phyloP scores from a whole-genome alignment of 148 eudicot genomes.

The Diospyros lotus region DNA sequence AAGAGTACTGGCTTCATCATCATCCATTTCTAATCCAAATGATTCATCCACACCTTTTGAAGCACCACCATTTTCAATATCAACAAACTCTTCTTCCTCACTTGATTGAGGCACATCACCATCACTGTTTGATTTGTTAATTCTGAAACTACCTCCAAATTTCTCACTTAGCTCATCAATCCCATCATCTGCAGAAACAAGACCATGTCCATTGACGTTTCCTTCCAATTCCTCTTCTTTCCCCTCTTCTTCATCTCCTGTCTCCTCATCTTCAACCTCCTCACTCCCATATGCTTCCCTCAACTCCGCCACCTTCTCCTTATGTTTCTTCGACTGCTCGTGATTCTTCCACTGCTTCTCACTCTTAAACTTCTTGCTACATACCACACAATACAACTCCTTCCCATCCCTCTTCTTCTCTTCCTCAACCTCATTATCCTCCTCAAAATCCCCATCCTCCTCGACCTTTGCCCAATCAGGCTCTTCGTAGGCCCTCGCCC shows the following conservation, averaged over 20 bases:
- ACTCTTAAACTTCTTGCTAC: conserved; percentile 94
- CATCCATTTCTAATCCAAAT: conserved; percentile 22
- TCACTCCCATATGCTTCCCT: conserved; percentile 63
- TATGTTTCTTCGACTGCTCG: conserved; percentile 93
- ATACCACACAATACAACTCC: conserved; percentile 83
- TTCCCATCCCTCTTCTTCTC: conserved; percentile 36
- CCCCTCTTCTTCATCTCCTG: conserved; percentile 19
- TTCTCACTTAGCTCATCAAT: conserved; percentile 43
- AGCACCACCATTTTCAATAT: conserved; percentile 23
- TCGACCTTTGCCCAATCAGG: conserved; percentile 82
- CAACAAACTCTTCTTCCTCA: conserved; percentile 34
- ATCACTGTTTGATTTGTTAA: conserved; percentile 31
- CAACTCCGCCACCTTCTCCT: conserved; percentile 85
- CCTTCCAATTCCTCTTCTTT: conserved; percentile 23
- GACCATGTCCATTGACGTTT: conserved; percentile 16
- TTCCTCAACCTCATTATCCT: conserved; percentile 28
- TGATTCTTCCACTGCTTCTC: conserved; percentile 98
- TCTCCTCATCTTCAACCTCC: conserved; percentile 35
- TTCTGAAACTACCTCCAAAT: conserved; percentile 30
- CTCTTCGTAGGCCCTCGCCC: conserved; percentile 55
- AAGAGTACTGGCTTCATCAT: conserved; percentile 55
- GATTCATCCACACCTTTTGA: conserved; percentile 21
- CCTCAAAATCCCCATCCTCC: conserved; percentile 48
- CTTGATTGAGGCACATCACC: conserved; percentile 35
- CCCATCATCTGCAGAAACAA: conserved; percentile 26